Conservation (phyloP, 2,329 filamentous ascomycete genomes). For the Fusarium clavum region DNA sequence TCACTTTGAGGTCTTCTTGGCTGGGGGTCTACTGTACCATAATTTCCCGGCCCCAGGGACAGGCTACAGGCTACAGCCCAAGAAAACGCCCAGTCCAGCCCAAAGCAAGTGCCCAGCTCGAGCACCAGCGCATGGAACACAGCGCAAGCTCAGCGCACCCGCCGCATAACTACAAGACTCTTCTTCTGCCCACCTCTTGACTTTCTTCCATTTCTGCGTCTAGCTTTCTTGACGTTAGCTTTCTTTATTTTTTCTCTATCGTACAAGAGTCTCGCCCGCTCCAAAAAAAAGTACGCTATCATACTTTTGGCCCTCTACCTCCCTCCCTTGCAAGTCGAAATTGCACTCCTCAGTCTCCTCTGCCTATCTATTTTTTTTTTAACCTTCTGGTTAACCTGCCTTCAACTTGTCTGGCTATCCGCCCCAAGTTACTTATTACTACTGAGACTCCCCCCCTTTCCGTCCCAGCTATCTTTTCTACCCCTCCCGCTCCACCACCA, state of each 20-base stretch:
- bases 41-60: slow-evolving; percentile 43
- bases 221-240: slow-evolving; percentile 42
- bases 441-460: slow-evolving; percentile 44
- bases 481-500: slow-evolving; percentile 47
- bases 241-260: slow-evolving; percentile 16
- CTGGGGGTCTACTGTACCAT: slow-evolving; percentile 41
- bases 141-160: slow-evolving; percentile 19
- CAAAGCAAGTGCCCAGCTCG: neutral
- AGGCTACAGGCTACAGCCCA: slow-evolving; percentile 22
- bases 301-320: slow-evolving; percentile 30
- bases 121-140: slow-evolving; percentile 24
- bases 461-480: slow-evolving; percentile 40
- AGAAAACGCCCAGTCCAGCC: slow-evolving; percentile 31
- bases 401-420: neutral
- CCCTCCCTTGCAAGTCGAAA: slow-evolving; percentile 37
- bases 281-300: slow-evolving; percentile 33
- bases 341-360: slow-evolving; percentile 35
- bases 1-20: slow-evolving; percentile 32
- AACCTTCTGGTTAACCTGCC: slow-evolving; percentile 24
- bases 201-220: slow-evolving; percentile 17
- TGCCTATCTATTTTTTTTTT: slow-evolving; percentile 30
- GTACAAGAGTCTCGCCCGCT: slow-evolving; percentile 37
- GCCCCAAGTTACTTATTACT: slow-evolving; percentile 42
- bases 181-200: slow-evolving; percentile 31
- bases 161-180: slow-evolving; percentile 37